phyloP scores from a whole-genome alignment of 495 filamentous ascomycete genomes.

The Friedmanniomyces simplex region DNA sequence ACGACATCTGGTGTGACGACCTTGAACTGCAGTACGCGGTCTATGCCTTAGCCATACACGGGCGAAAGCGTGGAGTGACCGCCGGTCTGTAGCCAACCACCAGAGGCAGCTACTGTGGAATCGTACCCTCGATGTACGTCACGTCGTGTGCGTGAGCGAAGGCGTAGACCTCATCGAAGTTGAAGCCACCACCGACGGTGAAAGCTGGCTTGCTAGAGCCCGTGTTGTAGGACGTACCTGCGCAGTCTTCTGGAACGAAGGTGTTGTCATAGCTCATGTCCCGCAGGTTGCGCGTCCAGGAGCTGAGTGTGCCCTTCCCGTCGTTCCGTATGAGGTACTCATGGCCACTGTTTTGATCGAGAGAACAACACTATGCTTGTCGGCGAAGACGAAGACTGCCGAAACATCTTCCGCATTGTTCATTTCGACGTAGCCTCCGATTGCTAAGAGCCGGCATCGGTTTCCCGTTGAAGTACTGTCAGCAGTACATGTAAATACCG shows the following conservation, averaged over 20 bases:
- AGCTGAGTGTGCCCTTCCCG: not conserved
- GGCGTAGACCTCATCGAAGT: slow-evolving; percentile 17
- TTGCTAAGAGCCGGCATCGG: too few species aligned
- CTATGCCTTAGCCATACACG: slow-evolving; percentile 38
- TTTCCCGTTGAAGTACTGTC: too few species aligned
- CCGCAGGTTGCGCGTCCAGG: not conserved
- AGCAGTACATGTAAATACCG: too few species aligned
- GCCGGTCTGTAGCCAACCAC: slow-evolving; percentile 37
- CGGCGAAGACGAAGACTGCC: not conserved
- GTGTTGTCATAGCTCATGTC: not conserved
- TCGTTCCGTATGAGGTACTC: not conserved
- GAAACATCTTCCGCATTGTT: not conserved
- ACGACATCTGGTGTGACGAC: slow-evolving; percentile 38
- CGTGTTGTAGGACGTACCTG: not conserved
- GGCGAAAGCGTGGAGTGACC: slow-evolving; percentile 36
- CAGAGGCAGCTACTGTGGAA: slow-evolving; percentile 27
- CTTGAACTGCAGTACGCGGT: slow-evolving; percentile 38
- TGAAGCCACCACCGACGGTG: slow-evolving; percentile 3
- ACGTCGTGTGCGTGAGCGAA: slow-evolving; percentile 28
- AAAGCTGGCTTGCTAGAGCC: not conserved
- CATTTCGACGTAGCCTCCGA: too few species aligned
- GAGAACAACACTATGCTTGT: not conserved
- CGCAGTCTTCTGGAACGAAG: not conserved
- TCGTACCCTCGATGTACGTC: slow-evolving; percentile 26
- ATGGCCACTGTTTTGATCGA: not conserved